Evolutionary conservation across 495 filamentous ascomycete genomes (phyloP), one percentile per base, ranked within the genome.

Genomic region (Neurospora sp.): DNA sequence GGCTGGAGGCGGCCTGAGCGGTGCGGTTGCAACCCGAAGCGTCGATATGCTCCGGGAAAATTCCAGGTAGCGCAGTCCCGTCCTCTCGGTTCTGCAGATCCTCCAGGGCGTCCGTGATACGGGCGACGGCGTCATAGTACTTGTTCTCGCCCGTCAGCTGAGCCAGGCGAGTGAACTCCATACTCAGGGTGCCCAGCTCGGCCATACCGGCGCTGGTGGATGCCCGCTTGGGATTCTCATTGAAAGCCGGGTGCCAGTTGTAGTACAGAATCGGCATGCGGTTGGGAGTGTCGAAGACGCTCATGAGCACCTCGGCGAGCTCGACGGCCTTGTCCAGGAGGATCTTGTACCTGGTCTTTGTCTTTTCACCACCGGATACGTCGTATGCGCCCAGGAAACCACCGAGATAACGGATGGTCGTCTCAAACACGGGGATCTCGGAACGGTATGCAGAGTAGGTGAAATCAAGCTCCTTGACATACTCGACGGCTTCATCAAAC

Each of bases 261-360:
- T 97, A 98, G 81, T 90, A 95, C 3, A 96, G 89, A 24, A 92
- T 80, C 15, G 96, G 96, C 94, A 99, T 96, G 72, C 94, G 89
- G 79, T 99, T 99, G 0, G 96, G 95, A 9, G 96, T 98, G 81
- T 99, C 96, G 81, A 99, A 99, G 15, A 92, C 90, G 59, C 93
- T 90, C 84, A 96, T 97, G 70, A 99, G 78, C 38, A 99, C 87
- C 77, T 97, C 93, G 19, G 89, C 96, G 69, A 99, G 85, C 82
- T 97, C 92, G 39, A 92, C 85, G 10, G 96, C 94, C 81, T 98
- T 98, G 62, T 93, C 89, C 72, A 99, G 85, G 36, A 98, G 84
- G 31, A 90, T 84, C 37, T 82, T 78, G 73, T 96, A 89, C 3
- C 15, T 28, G 54, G 28, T 6, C 10, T 78, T 73, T 36, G 79